A percentile compares a stretch with the other conserved stretches of the same genome.
These are phyloP conservation scores for Castanea mollissima DNA, from an alignment of 306 rosid genomes.

Conservation along the genomic window DNA sequence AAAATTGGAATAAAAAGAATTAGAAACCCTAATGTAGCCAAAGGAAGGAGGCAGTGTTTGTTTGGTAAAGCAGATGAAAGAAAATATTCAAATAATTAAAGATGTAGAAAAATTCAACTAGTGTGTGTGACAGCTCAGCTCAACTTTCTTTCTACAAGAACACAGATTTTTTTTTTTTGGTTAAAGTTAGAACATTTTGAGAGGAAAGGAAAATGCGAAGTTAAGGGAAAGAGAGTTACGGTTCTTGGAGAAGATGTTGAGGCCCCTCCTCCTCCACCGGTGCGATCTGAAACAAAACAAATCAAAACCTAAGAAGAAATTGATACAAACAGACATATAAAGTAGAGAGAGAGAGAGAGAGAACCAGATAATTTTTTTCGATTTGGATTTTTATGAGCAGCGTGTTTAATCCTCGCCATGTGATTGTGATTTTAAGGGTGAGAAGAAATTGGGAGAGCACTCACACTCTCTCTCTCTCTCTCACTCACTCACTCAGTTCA, in stretches of 20 bases:
- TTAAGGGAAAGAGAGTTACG: conserved; percentile 23
- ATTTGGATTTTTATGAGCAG: conserved; percentile 15
- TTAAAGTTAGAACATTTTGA: not conserved
- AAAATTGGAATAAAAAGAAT: not conserved
- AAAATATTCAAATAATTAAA: too few relatives aligned
- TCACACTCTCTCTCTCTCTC: not conserved
- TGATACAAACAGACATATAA: not conserved
- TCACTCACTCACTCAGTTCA: not conserved
- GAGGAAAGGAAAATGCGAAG: not conserved
- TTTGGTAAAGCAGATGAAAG: too few relatives aligned
- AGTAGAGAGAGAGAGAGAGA: not conserved
- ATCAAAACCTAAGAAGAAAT: not conserved
- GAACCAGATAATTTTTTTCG: conserved; percentile 17
- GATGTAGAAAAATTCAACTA: too few relatives aligned
- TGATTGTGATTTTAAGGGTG: not conserved
- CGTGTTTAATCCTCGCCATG: conserved; percentile 60
- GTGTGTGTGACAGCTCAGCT: too few relatives aligned
- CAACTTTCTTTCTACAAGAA: not conserved
- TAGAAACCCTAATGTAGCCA: not conserved
- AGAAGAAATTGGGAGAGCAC: not conserved
- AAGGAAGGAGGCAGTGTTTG: not conserved
- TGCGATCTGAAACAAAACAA: not conserved
- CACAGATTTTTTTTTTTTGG: not conserved
- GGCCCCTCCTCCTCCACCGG: not conserved
- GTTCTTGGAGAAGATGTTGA: not conserved